These are phyloP conservation scores for Aspergillus carlsbadensis DNA, from an alignment of 495 filamentous ascomycete genomes.

Conservation along the genomic window DNA sequence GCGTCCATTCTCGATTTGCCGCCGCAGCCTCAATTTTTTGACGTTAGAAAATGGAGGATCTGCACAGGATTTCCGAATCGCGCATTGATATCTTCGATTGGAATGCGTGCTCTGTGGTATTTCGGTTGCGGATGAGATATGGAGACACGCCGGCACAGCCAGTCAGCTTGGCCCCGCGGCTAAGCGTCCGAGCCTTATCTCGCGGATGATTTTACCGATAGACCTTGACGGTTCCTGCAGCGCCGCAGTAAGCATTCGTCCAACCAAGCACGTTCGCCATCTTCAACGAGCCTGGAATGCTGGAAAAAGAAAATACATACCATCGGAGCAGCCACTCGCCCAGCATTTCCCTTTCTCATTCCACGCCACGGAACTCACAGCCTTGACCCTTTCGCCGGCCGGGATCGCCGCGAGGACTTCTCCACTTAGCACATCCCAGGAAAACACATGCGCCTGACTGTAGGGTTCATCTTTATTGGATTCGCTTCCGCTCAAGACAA, in stretches of 20 bases:
- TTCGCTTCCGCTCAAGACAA: conserved; percentile 84
- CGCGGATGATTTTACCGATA: conserved; percentile 15
- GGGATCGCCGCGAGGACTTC: conserved; percentile 59
- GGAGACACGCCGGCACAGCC: not conserved
- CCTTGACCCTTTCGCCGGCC: conserved; percentile 57
- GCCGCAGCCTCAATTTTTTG: not conserved
- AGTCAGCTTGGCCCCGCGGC: not conserved
- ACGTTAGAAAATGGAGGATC: not conserved
- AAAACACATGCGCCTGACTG: conserved; percentile 65
- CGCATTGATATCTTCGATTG: not conserved
- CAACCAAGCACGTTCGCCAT: not conserved
- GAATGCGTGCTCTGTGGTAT: not conserved
- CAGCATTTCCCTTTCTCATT: conserved; percentile 65
- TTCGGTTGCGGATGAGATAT: not conserved
- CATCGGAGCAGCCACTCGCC: conserved; percentile 62
- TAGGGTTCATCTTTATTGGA: conserved; percentile 41
- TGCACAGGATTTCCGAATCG: not conserved
- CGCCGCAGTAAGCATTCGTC: conserved; percentile 5
- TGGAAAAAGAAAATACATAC: conserved; percentile 31
- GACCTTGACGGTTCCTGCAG: conserved; percentile 26
- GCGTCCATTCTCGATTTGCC: not conserved
- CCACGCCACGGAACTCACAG: conserved; percentile 68
- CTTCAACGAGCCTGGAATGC: not conserved
- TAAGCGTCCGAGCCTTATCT: not conserved
- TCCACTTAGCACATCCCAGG: conserved; percentile 86